Base-by-base conservation (phyloP, 352 stramenopile genomes). In the Phytopythium chamaehyphon region DNA sequence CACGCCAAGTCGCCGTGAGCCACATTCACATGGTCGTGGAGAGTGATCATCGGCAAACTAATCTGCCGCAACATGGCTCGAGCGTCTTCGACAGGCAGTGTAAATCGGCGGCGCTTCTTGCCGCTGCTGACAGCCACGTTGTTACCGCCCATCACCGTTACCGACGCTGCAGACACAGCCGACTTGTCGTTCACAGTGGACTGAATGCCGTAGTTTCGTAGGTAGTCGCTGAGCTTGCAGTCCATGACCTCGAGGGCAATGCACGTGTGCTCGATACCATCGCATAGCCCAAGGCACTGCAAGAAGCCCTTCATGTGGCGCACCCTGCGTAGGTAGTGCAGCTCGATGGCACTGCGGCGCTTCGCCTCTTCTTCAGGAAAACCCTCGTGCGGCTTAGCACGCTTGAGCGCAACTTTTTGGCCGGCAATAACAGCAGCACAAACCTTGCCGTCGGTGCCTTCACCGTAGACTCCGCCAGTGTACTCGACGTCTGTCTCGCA, bases 191-290 rank as follows among this genome's bases (percentile, higher is more conserved):
- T 47, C 19, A 47, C 11, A 1, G 40, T 47, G 12, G 43, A 49
- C 6, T 10, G 14, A 18, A 66, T 66, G 6, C 82, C 80, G 46
- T 90, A 88, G 28, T 75, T 62, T 47, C 83, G 65, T 62, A 91
- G 64, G 58, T 93, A 93, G 55, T 93, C 83, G 51, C 83, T 93
- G 12, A 93, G 66, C 51, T 93, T 93, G 61, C 83, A 91, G 51
- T 93, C 81, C 80, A 93, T 88, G n/a, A 93, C 83, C 53, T 93
- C 83, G 7, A 93, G 58, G 1, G 83, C 83, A 31, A 93, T 93
- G 50, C 83, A 93, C 11, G 83, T 93, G 50, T 93, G 83, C 33
- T 90, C 78, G 37, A 93, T 91, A 31, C 61, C 83, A 49, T 93
- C 83, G 47, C 83, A 93, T 16, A 91, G 53, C 2, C 83, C 83